Percentiles rank a stretch among this genome's conserved stretches.
Conservation (phyloP, 1,139 yeast genomes). For the Suhomyces wounanorum region DNA sequence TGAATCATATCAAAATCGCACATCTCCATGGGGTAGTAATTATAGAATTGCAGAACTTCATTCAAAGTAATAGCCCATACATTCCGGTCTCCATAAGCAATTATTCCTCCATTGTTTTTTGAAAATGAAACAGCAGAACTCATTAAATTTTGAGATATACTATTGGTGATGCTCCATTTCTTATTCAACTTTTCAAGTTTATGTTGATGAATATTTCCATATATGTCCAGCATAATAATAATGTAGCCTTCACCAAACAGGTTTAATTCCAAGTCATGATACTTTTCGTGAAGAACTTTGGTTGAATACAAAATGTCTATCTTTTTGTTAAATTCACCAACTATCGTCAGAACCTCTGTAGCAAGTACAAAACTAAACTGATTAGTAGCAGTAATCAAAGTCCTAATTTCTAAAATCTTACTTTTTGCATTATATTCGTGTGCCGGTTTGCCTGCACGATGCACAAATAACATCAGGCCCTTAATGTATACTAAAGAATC, state of each 20-base stretch:
- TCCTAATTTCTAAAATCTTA: not conserved
- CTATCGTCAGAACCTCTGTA: not conserved
- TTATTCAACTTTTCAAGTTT: not conserved
- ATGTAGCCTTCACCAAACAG: not conserved
- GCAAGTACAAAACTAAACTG: not conserved
- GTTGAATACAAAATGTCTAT: not conserved
- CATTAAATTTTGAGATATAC: not conserved
- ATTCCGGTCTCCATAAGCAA: not conserved
- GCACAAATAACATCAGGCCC: not conserved
- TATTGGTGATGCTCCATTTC: not conserved
- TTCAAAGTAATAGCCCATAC: conserved; percentile 2
- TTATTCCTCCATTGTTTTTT: not conserved
- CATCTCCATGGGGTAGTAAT: not conserved
- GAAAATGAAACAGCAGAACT: not conserved
- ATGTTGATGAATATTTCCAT: conserved; percentile 4
- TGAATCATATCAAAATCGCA: not conserved
- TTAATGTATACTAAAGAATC: not conserved
- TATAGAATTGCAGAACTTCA: not conserved
- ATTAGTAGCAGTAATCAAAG: not conserved
- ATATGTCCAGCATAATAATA: conserved; percentile 4
- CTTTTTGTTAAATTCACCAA: not conserved
- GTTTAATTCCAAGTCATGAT: not conserved
- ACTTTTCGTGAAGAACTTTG: not conserved
- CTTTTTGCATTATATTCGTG: not conserved
- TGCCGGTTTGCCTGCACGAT: not conserved